Base-by-base conservation (phyloP, 2,329 filamentous ascomycete species). In the Alternaria arbusti region DNA sequence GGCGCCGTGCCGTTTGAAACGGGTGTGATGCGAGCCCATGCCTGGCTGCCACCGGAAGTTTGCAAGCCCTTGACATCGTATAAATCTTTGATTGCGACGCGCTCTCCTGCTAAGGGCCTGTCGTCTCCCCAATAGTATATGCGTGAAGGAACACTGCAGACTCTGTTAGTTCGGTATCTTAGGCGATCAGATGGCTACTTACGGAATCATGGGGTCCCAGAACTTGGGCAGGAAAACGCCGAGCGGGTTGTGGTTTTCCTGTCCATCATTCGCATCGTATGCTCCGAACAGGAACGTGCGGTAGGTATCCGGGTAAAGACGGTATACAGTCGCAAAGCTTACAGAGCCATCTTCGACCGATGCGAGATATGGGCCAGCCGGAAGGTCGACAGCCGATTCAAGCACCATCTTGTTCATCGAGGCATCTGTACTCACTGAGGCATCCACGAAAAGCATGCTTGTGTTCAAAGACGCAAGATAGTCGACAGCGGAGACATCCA, bases 111-210 rank as follows among this genome's bases (percentile, higher is more conserved):
- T 1, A 75, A 54, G 0, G 71, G 73, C 23, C 78, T 71, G 4
- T 70, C 26, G 47, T 82, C 80, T 4, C 55, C 70, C 71, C 71
- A 76, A 12, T 32, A 72, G 68, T 83, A 82, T 10, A 82, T 72
- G 1, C 81, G 73, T 0, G 81, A 82, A 1, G 81, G 80, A 1
- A 82, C 80, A 12, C 70, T 71, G 8, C 13, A 4, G 9, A 2
- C 17, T 22, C 5, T 2, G 7, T 45, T 7, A 45, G 20, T 20
- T 20, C 20, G 20, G 2, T 20, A 20, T 20, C 20, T 20, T 20
- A 3, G 20, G 20, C 20, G 20, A 20, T 2, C 20, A 20, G 20
- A 20, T 20, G 32, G 22, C 3, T 58, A 66, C 71, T 62, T 54
- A 74, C 72, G 75, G 74, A 57, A 79, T 75, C 60, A 74, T 64